A percentile compares a stretch with the other conserved stretches of the same genome.
Conservation (phyloP, 805 yeast species). For the Ogataea degrootiae region DNA sequence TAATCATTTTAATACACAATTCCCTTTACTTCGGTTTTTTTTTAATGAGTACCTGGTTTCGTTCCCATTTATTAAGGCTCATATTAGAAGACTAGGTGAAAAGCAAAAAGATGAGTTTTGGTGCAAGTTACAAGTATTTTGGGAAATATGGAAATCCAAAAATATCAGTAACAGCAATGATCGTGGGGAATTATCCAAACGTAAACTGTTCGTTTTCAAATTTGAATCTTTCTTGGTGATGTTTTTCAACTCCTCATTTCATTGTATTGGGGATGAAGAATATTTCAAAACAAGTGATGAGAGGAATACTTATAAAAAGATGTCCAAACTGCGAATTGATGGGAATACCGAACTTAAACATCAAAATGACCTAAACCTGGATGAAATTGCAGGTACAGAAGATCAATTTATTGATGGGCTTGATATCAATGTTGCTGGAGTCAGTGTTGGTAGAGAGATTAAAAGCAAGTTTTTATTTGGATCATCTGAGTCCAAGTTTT, state of each 20-base stretch:
- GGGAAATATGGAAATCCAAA: conserved; percentile 71
- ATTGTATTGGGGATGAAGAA: conserved; percentile 50
- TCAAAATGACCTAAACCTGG: conserved; percentile 19
- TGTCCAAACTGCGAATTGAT: conserved; percentile 27
- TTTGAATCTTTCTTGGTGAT: conserved; percentile 59
- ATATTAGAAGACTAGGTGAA: conserved; percentile 20
- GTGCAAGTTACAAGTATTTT: conserved; percentile 78
- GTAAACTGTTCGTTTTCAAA: conserved; percentile 57
- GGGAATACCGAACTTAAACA: conserved; percentile 6
- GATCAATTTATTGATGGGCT: conserved; percentile 48
- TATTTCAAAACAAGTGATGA: conserved; percentile 38
- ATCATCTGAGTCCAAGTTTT: conserved; percentile 22
- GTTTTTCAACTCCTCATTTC: conserved; percentile 71
- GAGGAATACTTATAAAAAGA: conserved; percentile 36
- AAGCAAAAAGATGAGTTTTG: conserved; percentile 46
- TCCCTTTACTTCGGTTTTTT: conserved; percentile 68
- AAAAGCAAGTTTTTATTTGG: conserved; percentile 22
- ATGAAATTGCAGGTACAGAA: conserved; percentile 33
- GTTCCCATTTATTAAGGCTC: conserved; percentile 71
- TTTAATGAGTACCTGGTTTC: conserved; percentile 57
- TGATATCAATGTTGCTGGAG: conserved; percentile 67
- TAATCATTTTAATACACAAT: conserved; percentile 31
- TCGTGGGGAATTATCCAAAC: conserved; percentile 69
- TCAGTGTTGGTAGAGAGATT: conserved; percentile 68
- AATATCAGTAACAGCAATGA: conserved; percentile 71